Evolutionary conservation across 2,329 filamentous ascomycete species (phyloP).

Genomic region (Mycogone perniciosa): DNA sequence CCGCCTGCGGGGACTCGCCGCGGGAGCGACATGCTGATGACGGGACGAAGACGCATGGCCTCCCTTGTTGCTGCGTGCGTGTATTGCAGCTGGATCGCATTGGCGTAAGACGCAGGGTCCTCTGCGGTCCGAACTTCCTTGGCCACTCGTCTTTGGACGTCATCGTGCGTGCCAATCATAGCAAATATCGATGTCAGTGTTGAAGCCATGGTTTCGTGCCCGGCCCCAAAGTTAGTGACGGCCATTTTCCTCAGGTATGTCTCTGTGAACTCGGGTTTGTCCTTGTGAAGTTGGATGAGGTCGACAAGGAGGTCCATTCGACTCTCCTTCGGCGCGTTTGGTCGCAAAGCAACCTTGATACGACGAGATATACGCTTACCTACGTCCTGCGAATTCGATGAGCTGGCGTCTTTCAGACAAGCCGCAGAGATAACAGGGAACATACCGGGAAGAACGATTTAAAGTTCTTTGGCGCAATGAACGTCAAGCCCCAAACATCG

Average conservation of each 20-base stretch:
- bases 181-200: constrained; percentile 44
- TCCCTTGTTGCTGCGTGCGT: constrained; percentile 45
- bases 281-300: constrained; percentile 39
- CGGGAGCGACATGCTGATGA: constrained; percentile 46
- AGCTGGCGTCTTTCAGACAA: background rate
- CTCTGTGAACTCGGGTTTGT: constrained; percentile 40
- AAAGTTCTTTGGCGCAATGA: constrained; percentile 37
- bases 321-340: constrained; percentile 25
- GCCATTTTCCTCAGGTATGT: constrained; percentile 45
- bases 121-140: constrained; percentile 25
- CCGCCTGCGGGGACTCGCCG: constrained; percentile 36
- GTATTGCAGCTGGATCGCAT: constrained; percentile 23
- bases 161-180: constrained; percentile 37
- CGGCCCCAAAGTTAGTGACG: constrained; percentile 50
- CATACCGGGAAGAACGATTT: constrained; percentile 45
- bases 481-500: constrained; percentile 39
- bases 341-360: constrained; percentile 24
- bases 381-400: constrained; percentile 25
- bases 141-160: constrained; percentile 27
- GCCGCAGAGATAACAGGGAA: background rate
- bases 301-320: constrained; percentile 39
- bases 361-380: constrained; percentile 27
- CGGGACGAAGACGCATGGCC: constrained; percentile 44
- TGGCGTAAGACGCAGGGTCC: constrained; percentile 18
- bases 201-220: constrained; percentile 49